These are phyloP conservation scores for Neolentinus lepideus DNA, from an alignment of 1,284 basidiomycete species.

Conservation along the genomic window DNA sequence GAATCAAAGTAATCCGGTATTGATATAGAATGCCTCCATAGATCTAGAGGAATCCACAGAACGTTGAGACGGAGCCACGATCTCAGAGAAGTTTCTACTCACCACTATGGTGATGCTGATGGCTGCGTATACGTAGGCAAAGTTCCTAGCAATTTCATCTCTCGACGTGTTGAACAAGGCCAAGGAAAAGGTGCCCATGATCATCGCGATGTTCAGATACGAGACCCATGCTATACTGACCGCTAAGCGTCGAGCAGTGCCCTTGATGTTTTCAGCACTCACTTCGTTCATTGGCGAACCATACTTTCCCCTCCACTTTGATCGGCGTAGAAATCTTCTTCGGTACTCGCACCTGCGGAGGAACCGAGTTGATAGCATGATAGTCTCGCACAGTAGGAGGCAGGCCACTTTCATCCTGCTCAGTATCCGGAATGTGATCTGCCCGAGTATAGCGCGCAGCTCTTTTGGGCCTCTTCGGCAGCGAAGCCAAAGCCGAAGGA, in stretches of 20 bases:
- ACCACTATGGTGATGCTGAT: conserved; percentile 70
- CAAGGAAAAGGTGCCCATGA: conserved; percentile 82
- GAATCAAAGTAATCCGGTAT: conserved; percentile 86
- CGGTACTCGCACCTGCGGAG: conserved; percentile 60
- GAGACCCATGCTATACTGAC: conserved; percentile 77
- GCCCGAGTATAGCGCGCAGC: conserved; percentile 59
- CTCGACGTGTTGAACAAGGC: conserved; percentile 86
- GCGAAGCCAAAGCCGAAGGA: conserved; percentile 53
- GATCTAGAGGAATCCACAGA: conserved; percentile 38
- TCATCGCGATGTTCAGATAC: conserved; percentile 82
- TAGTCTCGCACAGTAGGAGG: conserved; percentile 63
- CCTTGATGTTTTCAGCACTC: conserved; percentile 11
- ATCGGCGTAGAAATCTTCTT: conserved; percentile 89
- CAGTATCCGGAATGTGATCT: conserved; percentile 60
- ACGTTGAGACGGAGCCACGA: neutral
- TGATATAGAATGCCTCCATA: conserved; percentile 91
- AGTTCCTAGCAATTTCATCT: conserved; percentile 67
- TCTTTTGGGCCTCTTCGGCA: conserved; percentile 48
- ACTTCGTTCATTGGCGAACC: conserved; percentile 99
- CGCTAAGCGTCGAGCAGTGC: neutral
- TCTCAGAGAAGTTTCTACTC: conserved; percentile 13
- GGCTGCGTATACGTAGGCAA: conserved; percentile 81
- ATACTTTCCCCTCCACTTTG: conserved; percentile 95
- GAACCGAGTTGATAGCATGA: conserved; percentile 55
- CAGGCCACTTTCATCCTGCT: conserved; percentile 42